phyloP scores from a whole-genome alignment of 768 basidiomycete genomes.

The Mycena epipterygia region DNA sequence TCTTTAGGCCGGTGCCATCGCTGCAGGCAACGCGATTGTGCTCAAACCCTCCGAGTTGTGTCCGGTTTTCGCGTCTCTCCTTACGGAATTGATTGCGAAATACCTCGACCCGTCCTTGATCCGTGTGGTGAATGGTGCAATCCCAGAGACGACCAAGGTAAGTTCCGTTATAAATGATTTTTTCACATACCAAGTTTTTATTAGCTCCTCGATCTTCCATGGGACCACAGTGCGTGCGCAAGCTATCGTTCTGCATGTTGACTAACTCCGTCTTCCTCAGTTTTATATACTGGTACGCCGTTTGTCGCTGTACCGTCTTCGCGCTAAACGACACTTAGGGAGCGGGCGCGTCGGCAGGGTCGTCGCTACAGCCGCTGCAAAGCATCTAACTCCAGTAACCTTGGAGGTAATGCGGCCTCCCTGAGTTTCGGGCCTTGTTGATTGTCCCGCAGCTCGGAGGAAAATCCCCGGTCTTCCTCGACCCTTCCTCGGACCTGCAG shows the following conservation, averaged over 20 bases:
- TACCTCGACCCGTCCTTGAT: constrained; percentile 80
- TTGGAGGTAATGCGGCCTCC: constrained; percentile 51
- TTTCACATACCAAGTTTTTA: background rate
- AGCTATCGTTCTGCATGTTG: background rate
- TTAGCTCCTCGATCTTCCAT: constrained; percentile 80
- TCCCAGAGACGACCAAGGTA: constrained; percentile 73
- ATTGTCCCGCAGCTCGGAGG: constrained; percentile 65
- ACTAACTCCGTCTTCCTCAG: constrained; percentile 44
- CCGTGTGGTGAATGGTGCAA: constrained; percentile 77
- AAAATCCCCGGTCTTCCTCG: constrained; percentile 83
- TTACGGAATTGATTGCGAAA: constrained; percentile 78
- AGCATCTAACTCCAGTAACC: constrained; percentile 77
- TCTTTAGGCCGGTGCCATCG: constrained; percentile 77
- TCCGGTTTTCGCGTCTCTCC: constrained; percentile 66
- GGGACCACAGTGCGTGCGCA: constrained; percentile 64
- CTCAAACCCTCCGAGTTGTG: constrained; percentile 85
- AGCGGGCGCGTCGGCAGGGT: constrained; percentile 73
- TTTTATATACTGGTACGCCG: constrained; percentile 74
- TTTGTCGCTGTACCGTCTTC: background rate
- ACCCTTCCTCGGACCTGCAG: constrained; percentile 76
- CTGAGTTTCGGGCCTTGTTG: background rate
- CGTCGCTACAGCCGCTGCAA: constrained; percentile 81
- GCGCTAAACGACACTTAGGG: constrained; percentile 48
- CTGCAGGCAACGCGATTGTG: constrained; percentile 80
- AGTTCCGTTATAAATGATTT: background rate